Evolutionary conservation across 2,329 filamentous ascomycete species (phyloP), one percentile per base, ranked within the genome.

Genomic region (Aspergillus melleus): DNA sequence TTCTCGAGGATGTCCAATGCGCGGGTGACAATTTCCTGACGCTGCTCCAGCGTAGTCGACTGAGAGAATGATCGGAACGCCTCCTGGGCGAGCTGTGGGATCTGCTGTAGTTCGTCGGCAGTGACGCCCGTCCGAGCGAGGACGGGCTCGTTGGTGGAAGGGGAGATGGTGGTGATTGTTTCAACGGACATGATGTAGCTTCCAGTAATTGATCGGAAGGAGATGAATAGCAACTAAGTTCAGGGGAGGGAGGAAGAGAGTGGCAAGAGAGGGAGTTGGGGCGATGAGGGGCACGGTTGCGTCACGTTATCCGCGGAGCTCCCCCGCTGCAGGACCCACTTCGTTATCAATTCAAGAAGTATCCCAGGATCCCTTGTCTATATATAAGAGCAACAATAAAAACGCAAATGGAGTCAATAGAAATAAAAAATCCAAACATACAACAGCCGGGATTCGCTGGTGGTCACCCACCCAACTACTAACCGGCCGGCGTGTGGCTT

Each of bases 131-230:
- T 87, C 66, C 93, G 88, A 61, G 89, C 91, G 66, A 96, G 77
- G 75, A 98, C 86, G 58, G 90, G 83, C 80, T 93, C 87, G 78
- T 95, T 94, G 66, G 92, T 97, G 64, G 86, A 89, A 58, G 94
- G 94, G 3, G 94, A 98, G 77, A 97, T 93, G 66, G 94, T 97
- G 32, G 81, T 87, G 69, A 89, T 81, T 44, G 79, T 84, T 74
- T 87, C 85, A 46, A 79, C 70, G 46, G 81, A 80, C 83, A 86
- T 74, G 24, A 22, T 49, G 36, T n/a, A 16, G 16, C 14, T 42
- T n/a, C 36, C 36, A 42, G 36, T 4, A n/a, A n/a, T 32, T 6
- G 16, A 19, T n/a, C 14, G 49, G 26, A 32, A 24, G 8, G 12
- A 47, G 32, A 16, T 52, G 10, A 36, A 14, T 11, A 36, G 32